phyloP scores from a whole-genome alignment of 148 eudicot species.

The Rhododendron molle region DNA sequence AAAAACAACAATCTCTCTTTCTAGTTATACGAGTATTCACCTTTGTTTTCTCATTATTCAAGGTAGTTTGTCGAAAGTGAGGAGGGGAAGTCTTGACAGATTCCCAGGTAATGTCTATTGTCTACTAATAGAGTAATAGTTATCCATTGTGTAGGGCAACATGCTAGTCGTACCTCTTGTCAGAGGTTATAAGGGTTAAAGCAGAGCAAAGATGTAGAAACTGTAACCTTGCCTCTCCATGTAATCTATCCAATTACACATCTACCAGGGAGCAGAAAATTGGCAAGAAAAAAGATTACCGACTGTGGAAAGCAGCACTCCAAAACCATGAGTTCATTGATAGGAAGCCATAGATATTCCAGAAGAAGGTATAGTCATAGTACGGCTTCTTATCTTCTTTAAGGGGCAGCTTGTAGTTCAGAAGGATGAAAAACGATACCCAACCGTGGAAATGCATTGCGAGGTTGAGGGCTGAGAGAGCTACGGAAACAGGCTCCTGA shows the following conservation, averaged over 20 bases:
- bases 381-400: slow-evolving; percentile 44
- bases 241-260: neutral
- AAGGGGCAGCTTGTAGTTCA: slow-evolving; percentile 58
- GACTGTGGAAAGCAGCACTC: slow-evolving; percentile 84
- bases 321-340: slow-evolving; percentile 82
- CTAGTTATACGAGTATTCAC: neutral
- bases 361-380: slow-evolving; percentile 62
- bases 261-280: neutral
- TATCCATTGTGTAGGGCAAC: neutral
- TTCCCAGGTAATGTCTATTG: neutral
- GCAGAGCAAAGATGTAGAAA: neutral
- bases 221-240: neutral
- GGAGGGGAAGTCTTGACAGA: neutral
- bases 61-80: neutral
- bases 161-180: neutral
- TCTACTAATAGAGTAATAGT: neutral
- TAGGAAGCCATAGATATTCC: slow-evolving; percentile 66
- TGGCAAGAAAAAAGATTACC: slow-evolving; percentile 38
- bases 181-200: neutral
- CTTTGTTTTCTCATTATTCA: neutral
- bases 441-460: slow-evolving; percentile 85
- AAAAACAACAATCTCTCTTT: neutral
- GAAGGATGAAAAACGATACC: slow-evolving; percentile 54
- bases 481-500: slow-evolving; percentile 88
- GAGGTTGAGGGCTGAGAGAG: slow-evolving; percentile 73